phyloP scores from a whole-genome alignment of 2,329 filamentous ascomycete genomes.

The Colletotrichum costaricense region DNA sequence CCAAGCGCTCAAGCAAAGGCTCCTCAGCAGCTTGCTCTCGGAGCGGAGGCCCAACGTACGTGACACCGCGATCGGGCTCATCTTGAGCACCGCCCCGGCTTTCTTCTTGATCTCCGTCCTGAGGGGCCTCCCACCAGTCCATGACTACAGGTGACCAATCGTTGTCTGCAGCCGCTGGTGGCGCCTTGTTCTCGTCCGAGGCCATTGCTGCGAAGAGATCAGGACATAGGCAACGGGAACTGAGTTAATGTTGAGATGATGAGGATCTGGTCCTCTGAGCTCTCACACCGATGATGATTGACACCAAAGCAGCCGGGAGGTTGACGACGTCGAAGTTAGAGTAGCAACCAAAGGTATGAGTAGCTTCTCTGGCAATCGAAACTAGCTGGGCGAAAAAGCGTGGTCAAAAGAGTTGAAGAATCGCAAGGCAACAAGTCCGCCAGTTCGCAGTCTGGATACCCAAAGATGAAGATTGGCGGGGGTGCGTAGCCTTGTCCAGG shows the following conservation, averaged over 20 bases:
- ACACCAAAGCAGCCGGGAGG: background rate
- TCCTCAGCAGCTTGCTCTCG: background rate
- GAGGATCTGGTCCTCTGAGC: background rate
- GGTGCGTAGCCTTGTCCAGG: constrained; percentile 31
- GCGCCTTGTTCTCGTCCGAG: background rate
- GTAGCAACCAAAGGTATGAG: background rate
- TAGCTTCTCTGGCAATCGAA: background rate
- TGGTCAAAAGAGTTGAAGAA: background rate
- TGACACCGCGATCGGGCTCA: background rate
- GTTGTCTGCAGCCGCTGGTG: background rate
- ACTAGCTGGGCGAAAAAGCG: too few relatives aligned
- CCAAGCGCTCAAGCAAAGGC: too few relatives aligned
- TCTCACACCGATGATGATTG: background rate
- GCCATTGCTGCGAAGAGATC: background rate
- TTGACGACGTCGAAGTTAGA: background rate
- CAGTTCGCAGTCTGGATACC: background rate
- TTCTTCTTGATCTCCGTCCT: background rate
- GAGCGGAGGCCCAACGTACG: background rate
- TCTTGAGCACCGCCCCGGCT: too few relatives aligned
- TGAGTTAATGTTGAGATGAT: background rate
- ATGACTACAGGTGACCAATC: too few relatives aligned
- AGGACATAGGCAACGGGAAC: background rate
- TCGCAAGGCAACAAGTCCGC: background rate
- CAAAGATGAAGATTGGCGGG: background rate
- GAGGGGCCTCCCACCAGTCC: background rate